phyloP scores from a whole-genome alignment of 1,284 basidiomycete genomes.

The Cystodermella granulosa region DNA sequence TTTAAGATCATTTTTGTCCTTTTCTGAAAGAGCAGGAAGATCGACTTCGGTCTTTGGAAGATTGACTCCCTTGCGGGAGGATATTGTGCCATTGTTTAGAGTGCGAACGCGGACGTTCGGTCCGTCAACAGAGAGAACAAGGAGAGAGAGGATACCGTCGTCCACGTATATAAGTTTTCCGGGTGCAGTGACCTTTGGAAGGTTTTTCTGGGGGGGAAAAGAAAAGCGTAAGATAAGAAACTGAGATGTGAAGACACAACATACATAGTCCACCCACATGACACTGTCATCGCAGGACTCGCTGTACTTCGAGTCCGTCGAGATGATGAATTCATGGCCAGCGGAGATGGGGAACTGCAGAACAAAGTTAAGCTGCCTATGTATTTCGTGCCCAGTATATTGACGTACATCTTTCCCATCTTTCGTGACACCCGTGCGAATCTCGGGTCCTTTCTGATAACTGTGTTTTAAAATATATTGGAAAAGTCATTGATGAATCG shows the following conservation, averaged over 20 bases:
- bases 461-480: not conserved
- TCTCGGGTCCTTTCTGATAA: conserved; percentile 94
- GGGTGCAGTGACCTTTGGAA: conserved; percentile 90
- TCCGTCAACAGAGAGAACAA: conserved; percentile 84
- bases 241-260: conserved; percentile 27
- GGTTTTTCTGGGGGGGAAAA: conserved; percentile 60
- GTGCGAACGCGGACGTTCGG: conserved; percentile 80
- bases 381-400: no score
- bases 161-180: conserved; percentile 98
- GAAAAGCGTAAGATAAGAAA: conserved; percentile 12
- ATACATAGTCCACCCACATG: conserved; percentile 87
- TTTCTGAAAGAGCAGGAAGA: conserved; percentile 94
- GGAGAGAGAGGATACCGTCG: conserved; percentile 94
- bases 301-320: conserved; percentile 79
- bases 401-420: conserved; percentile 77
- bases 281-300: conserved; percentile 78
- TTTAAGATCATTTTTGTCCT: conserved; percentile 91
- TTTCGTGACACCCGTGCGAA: conserved; percentile 93
- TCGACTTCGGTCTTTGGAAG: conserved; percentile 97
- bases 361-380: no score
- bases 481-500: not conserved
- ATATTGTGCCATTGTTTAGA: conserved; percentile 89
- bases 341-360: conserved; percentile 73
- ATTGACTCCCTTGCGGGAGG: conserved; percentile 98
- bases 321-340: conserved; percentile 92